Percentiles rank a stretch among this genome's conserved stretches.
These are phyloP conservation scores for Rhodosorus marinus DNA, from an alignment of 23 red algal species.

Conservation along the genomic window DNA sequence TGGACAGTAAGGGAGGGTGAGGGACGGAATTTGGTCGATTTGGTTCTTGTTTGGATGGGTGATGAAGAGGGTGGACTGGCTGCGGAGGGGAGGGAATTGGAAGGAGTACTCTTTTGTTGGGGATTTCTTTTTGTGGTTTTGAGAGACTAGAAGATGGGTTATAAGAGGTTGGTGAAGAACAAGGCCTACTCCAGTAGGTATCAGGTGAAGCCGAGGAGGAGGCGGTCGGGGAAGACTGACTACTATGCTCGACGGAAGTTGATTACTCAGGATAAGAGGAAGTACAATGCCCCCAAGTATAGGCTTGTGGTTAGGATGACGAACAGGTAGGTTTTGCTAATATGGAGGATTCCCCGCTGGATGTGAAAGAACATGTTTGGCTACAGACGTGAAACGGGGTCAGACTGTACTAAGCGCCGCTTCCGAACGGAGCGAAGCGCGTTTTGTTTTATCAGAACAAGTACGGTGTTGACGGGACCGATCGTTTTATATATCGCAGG, in stretches of 20 bases:
- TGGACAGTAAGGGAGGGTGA: too few relatives aligned
- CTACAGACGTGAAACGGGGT: neutral
- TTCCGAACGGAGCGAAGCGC: neutral
- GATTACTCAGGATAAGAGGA: conserved; percentile 72
- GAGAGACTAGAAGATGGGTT: too few relatives aligned
- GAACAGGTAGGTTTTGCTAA: conserved; percentile 50
- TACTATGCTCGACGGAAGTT: conserved; percentile 58
- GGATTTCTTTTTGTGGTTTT: too few relatives aligned
- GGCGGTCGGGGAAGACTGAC: conserved; percentile 95
- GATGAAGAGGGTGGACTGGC: too few relatives aligned
- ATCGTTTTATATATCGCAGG: conserved; percentile 18
- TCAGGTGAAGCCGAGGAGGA: conserved; percentile 88
- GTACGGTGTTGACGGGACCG: too few relatives aligned
- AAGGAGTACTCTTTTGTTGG: too few relatives aligned
- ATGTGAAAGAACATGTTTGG: neutral
- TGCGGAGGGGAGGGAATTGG: too few relatives aligned
- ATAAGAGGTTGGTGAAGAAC: too few relatives aligned
- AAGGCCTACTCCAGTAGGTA: conserved; percentile 93
- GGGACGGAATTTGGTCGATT: too few relatives aligned
- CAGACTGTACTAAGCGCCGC: conserved; percentile 3
- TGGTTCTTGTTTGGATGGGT: too few relatives aligned
- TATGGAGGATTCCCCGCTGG: neutral
- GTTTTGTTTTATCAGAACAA: neutral
- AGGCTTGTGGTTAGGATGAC: conserved; percentile 92
- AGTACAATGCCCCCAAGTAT: conserved; percentile 96